phyloP scores from a whole-genome alignment of 306 rosid genomes.

The Fragaria ananassa region DNA sequence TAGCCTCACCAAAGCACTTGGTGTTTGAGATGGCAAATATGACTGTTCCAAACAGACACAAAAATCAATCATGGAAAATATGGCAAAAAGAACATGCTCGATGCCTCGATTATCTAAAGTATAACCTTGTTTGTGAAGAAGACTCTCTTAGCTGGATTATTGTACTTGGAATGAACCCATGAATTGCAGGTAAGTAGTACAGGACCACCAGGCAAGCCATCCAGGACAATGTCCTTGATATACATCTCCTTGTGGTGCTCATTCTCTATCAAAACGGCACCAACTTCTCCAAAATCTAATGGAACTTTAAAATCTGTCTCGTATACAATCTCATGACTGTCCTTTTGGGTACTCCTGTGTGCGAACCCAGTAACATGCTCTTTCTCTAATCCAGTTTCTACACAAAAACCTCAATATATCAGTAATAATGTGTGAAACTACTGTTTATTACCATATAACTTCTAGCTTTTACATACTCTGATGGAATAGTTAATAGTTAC shows the following conservation, averaged over 20 bases:
- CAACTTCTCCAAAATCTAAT: constrained; percentile 49
- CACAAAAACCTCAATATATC: not conserved
- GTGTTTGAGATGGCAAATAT: constrained; percentile 44
- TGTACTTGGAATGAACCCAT: constrained; percentile 70
- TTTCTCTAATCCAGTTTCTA: constrained; percentile 56
- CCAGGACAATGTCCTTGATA: constrained; percentile 39
- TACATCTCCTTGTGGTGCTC: constrained; percentile 56
- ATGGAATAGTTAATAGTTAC: too few relatives aligned
- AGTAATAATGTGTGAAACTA: not conserved
- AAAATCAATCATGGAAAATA: not conserved
- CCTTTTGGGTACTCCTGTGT: constrained; percentile 11
- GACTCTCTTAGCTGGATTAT: constrained; percentile 47
- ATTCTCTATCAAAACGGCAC: constrained; percentile 62
- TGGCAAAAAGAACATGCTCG: not conserved
- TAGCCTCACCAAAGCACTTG: constrained; percentile 32
- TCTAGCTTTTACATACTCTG: too few relatives aligned
- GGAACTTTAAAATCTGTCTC: constrained; percentile 48
- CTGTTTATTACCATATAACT: not conserved
- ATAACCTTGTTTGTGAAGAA: constrained; percentile 65
- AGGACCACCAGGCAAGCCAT: constrained; percentile 44
- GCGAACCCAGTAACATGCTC: constrained; percentile 32
- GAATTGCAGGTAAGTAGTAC: constrained; percentile 46
- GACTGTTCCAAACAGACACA: constrained; percentile 24
- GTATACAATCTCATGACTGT: constrained; percentile 29
- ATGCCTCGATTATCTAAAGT: not conserved